Evolutionary conservation across 1,284 basidiomycete species (phyloP).

Genomic region (Lentinus polychrous): DNA sequence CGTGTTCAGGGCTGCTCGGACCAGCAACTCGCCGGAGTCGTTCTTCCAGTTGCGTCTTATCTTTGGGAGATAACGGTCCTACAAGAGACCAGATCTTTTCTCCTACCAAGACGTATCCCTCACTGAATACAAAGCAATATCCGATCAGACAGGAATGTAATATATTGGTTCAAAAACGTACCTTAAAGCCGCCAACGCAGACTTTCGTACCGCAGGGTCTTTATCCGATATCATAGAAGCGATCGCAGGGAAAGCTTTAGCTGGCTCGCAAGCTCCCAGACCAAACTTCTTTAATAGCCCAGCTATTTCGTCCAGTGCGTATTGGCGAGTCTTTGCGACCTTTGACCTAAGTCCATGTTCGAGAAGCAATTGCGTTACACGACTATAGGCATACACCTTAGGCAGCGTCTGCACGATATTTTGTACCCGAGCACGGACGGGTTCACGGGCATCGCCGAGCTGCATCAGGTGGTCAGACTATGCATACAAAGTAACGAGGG

Average conservation of each 20-base stretch:
- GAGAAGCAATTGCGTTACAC: conserved; percentile 81
- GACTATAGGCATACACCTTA: conserved; percentile 84
- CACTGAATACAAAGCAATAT: conserved; percentile 36
- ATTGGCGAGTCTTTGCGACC: conserved; percentile 86
- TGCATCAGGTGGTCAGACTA: conserved; percentile 21
- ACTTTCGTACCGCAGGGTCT: conserved; percentile 80
- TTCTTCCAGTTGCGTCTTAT: conserved; percentile 89
- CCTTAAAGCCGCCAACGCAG: conserved; percentile 74
- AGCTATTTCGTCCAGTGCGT: conserved; percentile 77
- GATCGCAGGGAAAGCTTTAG: conserved; percentile 74
- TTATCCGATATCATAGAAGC: conserved; percentile 85
- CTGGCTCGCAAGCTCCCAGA: conserved; percentile 72
- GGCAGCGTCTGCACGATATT: conserved; percentile 68
- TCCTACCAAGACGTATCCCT: conserved; percentile 78
- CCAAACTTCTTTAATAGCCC: conserved; percentile 78
- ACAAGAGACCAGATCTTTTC: conserved; percentile 83
- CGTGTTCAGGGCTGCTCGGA: conserved; percentile 45
- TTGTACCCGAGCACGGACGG: conserved; percentile 63
- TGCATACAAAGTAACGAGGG: neutral
- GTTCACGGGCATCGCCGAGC: conserved; percentile 80
- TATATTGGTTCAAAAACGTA: conserved; percentile 24
- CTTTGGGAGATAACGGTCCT: conserved; percentile 74
- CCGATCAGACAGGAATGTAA: conserved; percentile 7
- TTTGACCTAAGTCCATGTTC: conserved; percentile 86
- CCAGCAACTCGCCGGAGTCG: conserved; percentile 77